A percentile compares a stretch with the other conserved stretches of the same genome.
Evolutionary conservation across 2,329 filamentous ascomycete species (phyloP).

Genomic region (Graphilbum ipis-grandicollis): DNA sequence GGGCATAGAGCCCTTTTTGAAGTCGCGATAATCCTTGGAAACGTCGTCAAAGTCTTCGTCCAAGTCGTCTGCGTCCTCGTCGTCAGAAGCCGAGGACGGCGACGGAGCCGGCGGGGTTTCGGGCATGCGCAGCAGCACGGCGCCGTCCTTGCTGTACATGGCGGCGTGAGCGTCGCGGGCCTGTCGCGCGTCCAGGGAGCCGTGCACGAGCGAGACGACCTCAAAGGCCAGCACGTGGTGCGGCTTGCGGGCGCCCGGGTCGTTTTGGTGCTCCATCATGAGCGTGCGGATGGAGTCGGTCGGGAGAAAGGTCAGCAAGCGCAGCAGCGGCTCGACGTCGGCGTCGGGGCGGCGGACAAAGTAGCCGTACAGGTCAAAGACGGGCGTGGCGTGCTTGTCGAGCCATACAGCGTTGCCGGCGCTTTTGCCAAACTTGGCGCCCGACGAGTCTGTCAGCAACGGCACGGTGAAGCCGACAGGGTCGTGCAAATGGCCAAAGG

Average conservation of each 20-base stretch:
- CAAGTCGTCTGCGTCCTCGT: neutral
- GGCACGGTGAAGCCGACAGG: constrained; percentile 85
- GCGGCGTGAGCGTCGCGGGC: constrained; percentile 38
- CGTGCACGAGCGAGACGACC: constrained; percentile 66
- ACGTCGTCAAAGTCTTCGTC: constrained; percentile 4
- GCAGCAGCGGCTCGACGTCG: constrained; percentile 67
- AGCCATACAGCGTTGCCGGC: constrained; percentile 92
- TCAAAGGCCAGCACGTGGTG: constrained; percentile 75
- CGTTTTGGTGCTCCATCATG: constrained; percentile 48
- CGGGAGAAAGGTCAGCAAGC: constrained; percentile 80
- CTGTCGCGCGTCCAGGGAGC: constrained; percentile 41
- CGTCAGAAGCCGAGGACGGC: neutral
- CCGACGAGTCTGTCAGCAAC: constrained; percentile 67
- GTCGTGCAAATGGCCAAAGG: constrained; percentile 26
- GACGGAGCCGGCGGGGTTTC: too few species aligned
- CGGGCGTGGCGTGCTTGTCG: constrained; percentile 59
- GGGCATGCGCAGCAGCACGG: neutral
- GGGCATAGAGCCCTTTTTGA: constrained; percentile 1
- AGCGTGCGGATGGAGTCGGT: constrained; percentile 45
- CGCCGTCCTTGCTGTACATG: constrained; percentile 24
- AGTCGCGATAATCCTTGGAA: neutral
- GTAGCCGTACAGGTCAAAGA: constrained; percentile 82
- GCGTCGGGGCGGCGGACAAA: constrained; percentile 70
- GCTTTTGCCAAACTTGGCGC: constrained; percentile 87
- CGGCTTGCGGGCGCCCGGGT: constrained; percentile 57